These are phyloP conservation scores for Calonectria leucothoes DNA, from an alignment of 2,329 filamentous ascomycete genomes.

Conservation along the genomic window DNA sequence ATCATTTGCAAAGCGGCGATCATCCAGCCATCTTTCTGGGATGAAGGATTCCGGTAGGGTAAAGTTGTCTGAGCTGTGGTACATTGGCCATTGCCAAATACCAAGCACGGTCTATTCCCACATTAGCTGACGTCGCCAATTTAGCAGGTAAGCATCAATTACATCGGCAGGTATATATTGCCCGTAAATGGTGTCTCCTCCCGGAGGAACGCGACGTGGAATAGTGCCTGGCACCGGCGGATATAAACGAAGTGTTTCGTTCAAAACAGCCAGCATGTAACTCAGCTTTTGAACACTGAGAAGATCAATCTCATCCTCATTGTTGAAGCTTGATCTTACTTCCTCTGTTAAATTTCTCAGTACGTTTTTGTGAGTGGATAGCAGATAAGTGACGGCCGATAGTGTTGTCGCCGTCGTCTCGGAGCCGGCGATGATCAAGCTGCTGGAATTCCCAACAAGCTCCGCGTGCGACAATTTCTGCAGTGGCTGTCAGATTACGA, in stretches of 20 bases:
- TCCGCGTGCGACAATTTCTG: background rate
- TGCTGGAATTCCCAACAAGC: background rate
- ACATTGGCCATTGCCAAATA: constrained; percentile 20
- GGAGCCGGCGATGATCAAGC: constrained; percentile 9
- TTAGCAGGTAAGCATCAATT: background rate
- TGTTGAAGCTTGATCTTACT: background rate
- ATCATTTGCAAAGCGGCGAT: background rate
- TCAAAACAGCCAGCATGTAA: constrained; percentile 7
- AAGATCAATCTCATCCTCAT: background rate
- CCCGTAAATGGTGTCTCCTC: constrained; percentile 1
- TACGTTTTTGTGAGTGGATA: background rate
- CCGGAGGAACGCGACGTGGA: background rate
- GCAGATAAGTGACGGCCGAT: background rate
- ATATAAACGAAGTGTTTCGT: constrained; percentile 14
- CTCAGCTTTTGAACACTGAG: background rate
- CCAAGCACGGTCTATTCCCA: background rate
- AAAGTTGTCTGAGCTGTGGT: constrained; percentile 13
- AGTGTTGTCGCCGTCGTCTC: constrained; percentile 13
- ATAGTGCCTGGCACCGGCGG: constrained; percentile 2
- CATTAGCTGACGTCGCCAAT: background rate
- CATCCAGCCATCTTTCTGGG: constrained; percentile 19
- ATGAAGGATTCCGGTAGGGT: constrained; percentile 8
- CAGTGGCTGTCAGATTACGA: background rate
- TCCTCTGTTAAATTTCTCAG: background rate
- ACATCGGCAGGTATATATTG: background rate